phyloP scores from a whole-genome alignment of 192 early-diverging fungal genomes.

The Entophlyctis helioformis region DNA sequence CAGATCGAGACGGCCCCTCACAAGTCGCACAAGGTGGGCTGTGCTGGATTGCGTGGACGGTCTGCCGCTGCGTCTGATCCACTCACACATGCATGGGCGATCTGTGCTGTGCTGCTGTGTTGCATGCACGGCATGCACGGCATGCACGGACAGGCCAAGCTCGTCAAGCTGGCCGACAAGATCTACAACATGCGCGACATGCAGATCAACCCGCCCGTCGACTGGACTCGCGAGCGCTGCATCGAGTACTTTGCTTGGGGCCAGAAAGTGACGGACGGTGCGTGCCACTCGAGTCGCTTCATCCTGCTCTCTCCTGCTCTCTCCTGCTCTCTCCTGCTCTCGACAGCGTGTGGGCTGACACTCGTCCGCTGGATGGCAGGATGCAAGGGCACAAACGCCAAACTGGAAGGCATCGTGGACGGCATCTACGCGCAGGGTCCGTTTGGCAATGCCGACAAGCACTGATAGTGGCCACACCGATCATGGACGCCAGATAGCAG shows the following conservation, averaged over 20 bases:
- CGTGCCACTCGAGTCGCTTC: too few species aligned
- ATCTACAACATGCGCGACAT: constrained; percentile 47
- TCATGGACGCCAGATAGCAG: too few species aligned
- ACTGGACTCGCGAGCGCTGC: constrained; percentile 32
- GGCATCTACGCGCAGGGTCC: constrained; percentile 24
- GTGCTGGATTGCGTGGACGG: not conserved
- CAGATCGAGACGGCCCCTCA: constrained; percentile 41
- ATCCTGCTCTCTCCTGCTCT: too few species aligned
- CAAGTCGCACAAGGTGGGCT: constrained; percentile 27
- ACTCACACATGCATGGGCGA: too few species aligned
- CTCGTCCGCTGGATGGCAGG: too few species aligned
- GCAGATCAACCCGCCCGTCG: constrained; percentile 23
- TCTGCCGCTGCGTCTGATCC: too few species aligned
- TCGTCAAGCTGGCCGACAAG: constrained; percentile 58
- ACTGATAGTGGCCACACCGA: too few species aligned
- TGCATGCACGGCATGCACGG: too few species aligned
- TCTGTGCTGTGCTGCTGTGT: too few species aligned
- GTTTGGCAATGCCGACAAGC: too few species aligned
- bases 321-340: too few species aligned
- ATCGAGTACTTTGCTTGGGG: constrained; percentile 50
- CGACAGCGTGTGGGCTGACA: too few species aligned
- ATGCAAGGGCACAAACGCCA: constrained; percentile 20
- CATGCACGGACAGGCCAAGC: constrained; percentile 27
- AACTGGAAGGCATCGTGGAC: constrained; percentile 27
- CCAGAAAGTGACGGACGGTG: constrained; percentile 43